These are phyloP conservation scores for Lasiodiplodia sp. DNA, from an alignment of 2,329 filamentous ascomycete species.

Conservation along the genomic window DNA sequence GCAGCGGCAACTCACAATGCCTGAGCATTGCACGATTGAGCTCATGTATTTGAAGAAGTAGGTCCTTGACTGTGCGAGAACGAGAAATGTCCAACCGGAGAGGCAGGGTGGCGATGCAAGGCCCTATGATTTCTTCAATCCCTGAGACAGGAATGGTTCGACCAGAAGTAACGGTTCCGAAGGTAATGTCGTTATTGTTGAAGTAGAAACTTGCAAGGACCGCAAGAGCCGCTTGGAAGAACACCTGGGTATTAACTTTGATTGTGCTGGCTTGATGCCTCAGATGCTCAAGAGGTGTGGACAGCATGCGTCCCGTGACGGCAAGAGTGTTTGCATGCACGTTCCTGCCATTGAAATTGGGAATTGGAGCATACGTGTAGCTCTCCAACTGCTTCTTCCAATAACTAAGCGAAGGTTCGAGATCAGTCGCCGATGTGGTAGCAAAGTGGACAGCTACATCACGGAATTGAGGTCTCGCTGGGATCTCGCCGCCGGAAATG, in stretches of 20 bases:
- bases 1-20: conserved; percentile 68
- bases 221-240: conserved; percentile 77
- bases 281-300: conserved; percentile 33
- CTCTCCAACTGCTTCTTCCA: conserved; percentile 73
- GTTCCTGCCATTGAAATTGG: conserved; percentile 61
- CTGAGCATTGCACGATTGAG: conserved; percentile 71
- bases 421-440: conserved; percentile 37
- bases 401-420: conserved; percentile 62
- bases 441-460: conserved; percentile 63
- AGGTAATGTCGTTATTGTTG: conserved; percentile 70
- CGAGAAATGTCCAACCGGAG: conserved; percentile 66
- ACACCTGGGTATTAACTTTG: conserved; percentile 68
- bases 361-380: conserved; percentile 62
- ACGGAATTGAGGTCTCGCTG: conserved; percentile 65
- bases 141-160: conserved; percentile 73
- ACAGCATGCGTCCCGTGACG: not conserved
- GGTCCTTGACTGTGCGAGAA: conserved; percentile 59
- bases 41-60: conserved; percentile 69
- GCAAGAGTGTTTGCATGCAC: conserved; percentile 29
- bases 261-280: conserved; percentile 48
- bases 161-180: conserved; percentile 84
- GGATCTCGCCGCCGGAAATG: conserved; percentile 46
- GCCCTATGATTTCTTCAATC: conserved; percentile 78
- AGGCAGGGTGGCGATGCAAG: conserved; percentile 79
- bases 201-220: conserved; percentile 71